A percentile compares a stretch with the other conserved stretches of the same genome.
These are phyloP conservation scores for Metarhizium brunneum DNA, from an alignment of 2,329 filamentous ascomycete genomes.

Conservation along the genomic window DNA sequence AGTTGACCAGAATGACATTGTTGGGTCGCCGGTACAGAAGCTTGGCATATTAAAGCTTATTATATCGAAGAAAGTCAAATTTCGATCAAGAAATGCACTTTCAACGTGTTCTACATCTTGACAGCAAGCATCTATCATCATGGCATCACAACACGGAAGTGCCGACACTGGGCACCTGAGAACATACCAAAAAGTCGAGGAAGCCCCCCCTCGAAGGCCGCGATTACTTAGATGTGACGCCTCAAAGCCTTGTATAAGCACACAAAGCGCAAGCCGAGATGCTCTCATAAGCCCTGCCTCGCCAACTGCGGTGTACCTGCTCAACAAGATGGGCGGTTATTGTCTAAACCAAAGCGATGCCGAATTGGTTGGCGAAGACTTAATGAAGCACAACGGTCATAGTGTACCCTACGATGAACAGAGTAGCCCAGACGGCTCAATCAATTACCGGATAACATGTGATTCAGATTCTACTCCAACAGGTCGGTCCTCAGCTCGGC, in stretches of 20 bases:
- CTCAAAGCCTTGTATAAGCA: neutral
- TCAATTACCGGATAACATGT: neutral
- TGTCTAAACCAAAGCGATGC: neutral
- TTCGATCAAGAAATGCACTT: neutral
- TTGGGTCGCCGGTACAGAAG: neutral
- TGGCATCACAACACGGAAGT: neutral
- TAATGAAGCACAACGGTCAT: neutral
- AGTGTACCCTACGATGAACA: neutral
- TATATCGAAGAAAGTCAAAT: neutral
- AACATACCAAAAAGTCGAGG: neutral
- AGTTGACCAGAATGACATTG: neutral
- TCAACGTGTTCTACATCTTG: neutral
- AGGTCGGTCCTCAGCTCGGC: slow-evolving; percentile 16
- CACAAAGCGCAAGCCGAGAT: neutral
- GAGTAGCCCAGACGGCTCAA: neutral
- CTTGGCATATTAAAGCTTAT: neutral
- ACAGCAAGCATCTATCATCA: neutral
- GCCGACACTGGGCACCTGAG: neutral
- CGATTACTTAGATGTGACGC: neutral
- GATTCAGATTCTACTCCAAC: neutral
- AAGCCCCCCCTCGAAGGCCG: neutral
- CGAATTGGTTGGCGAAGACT: neutral
- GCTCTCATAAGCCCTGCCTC: neutral
- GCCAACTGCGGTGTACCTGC: neutral
- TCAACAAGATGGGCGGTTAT: neutral